Percentiles rank a stretch among this genome's conserved stretches.
phyloP scores from a whole-genome alignment of 2,329 filamentous ascomycete species.

The Colletotrichum musae region DNA sequence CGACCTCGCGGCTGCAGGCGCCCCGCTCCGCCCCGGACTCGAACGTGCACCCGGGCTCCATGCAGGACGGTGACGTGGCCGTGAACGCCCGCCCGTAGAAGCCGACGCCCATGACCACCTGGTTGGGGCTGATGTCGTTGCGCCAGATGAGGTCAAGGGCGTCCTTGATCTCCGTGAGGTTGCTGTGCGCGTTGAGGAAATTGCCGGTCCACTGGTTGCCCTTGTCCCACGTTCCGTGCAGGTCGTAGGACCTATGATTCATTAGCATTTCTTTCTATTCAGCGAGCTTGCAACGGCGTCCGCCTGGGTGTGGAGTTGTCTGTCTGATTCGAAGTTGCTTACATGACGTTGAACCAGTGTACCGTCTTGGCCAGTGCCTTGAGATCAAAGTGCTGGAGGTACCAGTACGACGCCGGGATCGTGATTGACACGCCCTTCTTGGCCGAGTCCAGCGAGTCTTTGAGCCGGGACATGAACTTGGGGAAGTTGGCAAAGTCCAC shows the following conservation, averaged over 20 bases:
- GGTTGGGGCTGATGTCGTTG: slow-evolving; percentile 56
- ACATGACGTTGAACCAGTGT: slow-evolving; percentile 47
- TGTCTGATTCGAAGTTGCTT: no score
- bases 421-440: slow-evolving; percentile 4
- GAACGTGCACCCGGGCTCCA: slow-evolving; percentile 49
- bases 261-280: no score
- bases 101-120: slow-evolving; percentile 60
- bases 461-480: slow-evolving; percentile 24
- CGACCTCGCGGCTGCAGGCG: slow-evolving; percentile 47
- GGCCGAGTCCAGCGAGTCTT: slow-evolving; percentile 57
- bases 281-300: no score
- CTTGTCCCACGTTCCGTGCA: slow-evolving; percentile 57
- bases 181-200: slow-evolving; percentile 57
- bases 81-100: slow-evolving; percentile 60
- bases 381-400: slow-evolving; percentile 30
- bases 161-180: slow-evolving; percentile 62
- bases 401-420: slow-evolving; percentile 39
- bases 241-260: not conserved
- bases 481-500: slow-evolving; percentile 41
- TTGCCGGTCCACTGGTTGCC: slow-evolving; percentile 47
- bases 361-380: slow-evolving; percentile 38
- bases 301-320: slow-evolving; percentile 30
- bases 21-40: slow-evolving; percentile 45
- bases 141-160: slow-evolving; percentile 64
- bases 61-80: slow-evolving; percentile 46